A percentile compares a stretch with the other conserved stretches of the same genome.
Evolutionary conservation across 2,329 filamentous ascomycete species (phyloP).

Genomic region (Aciculosporium take): DNA sequence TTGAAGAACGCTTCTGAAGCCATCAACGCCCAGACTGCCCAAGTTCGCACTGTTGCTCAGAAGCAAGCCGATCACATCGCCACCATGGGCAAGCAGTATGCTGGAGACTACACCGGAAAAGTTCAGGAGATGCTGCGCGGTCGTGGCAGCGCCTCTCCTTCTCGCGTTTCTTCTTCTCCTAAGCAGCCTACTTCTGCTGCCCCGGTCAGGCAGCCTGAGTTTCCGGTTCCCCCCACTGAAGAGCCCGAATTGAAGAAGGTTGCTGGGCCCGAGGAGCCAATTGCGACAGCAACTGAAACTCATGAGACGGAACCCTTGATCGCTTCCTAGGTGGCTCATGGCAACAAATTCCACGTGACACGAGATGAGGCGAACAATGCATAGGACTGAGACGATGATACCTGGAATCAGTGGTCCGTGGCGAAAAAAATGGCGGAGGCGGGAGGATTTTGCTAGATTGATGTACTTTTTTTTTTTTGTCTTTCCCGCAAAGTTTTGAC

Average conservation of each 20-base stretch:
- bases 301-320: conserved; percentile 16
- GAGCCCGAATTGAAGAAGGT: conserved; percentile 15
- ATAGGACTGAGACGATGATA: conserved; percentile 13
- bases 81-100: conserved; percentile 51
- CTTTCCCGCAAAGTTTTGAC: too few relatives aligned
- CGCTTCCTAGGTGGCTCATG: conserved; percentile 15
- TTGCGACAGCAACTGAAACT: conserved; percentile 15
- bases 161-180: conserved; percentile 19
- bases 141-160: conserved; percentile 28
- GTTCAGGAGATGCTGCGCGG: conserved; percentile 48
- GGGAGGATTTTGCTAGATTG: not conserved
- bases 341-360: conserved; percentile 15
- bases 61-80: conserved; percentile 51
- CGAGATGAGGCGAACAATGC: conserved; percentile 12
- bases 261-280: conserved; percentile 6
- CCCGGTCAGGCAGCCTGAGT: conserved; percentile 17
- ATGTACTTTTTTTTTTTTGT: conserved; percentile 14
- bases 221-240: conserved; percentile 23
- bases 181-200: conserved; percentile 18
- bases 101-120: conserved; percentile 54
- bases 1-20: conserved; percentile 42
- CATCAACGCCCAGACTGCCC: conserved; percentile 47
- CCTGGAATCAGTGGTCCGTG: not conserved
- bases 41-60: conserved; percentile 45
- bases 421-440: not conserved